Percentiles rank a stretch among this genome's conserved stretches.
Conservation (phyloP, 2,329 filamentous ascomycete species). For the Cylindrodendrum hubeiense region DNA sequence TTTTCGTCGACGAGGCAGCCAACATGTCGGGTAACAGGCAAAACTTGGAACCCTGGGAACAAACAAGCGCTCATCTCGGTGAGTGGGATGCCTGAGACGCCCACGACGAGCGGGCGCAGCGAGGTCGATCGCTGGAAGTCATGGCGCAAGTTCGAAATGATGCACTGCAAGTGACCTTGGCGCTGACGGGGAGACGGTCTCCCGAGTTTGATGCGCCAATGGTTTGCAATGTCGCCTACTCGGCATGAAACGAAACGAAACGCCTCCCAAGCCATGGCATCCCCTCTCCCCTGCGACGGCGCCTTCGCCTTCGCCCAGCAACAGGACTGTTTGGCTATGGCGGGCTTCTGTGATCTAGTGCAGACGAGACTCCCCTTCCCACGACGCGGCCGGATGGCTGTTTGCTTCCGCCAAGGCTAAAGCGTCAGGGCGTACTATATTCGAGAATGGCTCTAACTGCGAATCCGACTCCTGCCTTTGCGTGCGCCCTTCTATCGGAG, state of each 20-base stretch:
- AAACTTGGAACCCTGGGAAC: neutral
- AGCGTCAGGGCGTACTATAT: neutral
- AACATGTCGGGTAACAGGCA: neutral
- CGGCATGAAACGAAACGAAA: constrained; percentile 22
- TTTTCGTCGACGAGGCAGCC: neutral
- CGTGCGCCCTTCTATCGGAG: neutral
- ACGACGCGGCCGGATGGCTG: neutral
- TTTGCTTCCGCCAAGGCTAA: constrained; percentile 7
- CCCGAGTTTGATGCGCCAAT: constrained; percentile 6
- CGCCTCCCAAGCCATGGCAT: neutral
- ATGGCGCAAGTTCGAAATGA: neutral
- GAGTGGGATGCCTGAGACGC: neutral
- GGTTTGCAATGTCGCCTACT: neutral
- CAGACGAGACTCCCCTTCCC: neutral
- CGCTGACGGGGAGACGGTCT: constrained; percentile 12
- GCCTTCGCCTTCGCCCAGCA: neutral
- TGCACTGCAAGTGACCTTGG: neutral
- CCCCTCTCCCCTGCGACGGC: neutral
- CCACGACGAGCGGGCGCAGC: neutral
- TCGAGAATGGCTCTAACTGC: neutral
- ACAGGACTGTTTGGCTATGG: neutral
- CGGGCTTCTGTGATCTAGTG: neutral
- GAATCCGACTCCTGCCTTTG: neutral
- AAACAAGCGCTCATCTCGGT: neutral
- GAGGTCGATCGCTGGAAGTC: neutral